A percentile compares a stretch with the other conserved stretches of the same genome.
phyloP scores from a whole-genome alignment of 2,329 filamentous ascomycete genomes.

The Aspergillus pseudoterreus region DNA sequence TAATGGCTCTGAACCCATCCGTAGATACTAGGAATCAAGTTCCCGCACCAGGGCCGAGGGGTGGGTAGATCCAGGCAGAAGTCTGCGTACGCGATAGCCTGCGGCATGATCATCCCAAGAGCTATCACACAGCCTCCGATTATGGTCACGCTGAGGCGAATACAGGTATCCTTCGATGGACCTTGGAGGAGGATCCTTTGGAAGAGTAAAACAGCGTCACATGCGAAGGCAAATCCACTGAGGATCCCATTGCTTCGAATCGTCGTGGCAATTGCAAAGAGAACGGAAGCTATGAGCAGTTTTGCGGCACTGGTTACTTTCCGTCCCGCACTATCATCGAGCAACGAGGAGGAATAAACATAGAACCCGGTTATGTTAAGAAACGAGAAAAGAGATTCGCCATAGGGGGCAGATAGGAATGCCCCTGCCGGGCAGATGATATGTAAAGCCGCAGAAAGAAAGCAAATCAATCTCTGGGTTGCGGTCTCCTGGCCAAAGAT shows the following conservation, averaged over 20 bases:
- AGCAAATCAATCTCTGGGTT: slow-evolving; percentile 35
- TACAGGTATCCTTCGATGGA: slow-evolving; percentile 38
- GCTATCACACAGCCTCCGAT: slow-evolving; percentile 66
- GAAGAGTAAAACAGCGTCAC: slow-evolving; percentile 51
- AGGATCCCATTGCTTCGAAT: slow-evolving; percentile 85
- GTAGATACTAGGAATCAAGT: slow-evolving; percentile 79
- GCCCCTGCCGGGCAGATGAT: slow-evolving; percentile 82
- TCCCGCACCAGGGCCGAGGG: slow-evolving; percentile 69
- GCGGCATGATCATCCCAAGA: slow-evolving; percentile 66
- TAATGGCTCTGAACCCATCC: slow-evolving; percentile 84
- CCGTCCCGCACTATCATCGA: slow-evolving; percentile 27
- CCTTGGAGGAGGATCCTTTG: slow-evolving; percentile 39
- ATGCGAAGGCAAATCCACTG: slow-evolving; percentile 72
- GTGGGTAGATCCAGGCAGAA: slow-evolving; percentile 55
- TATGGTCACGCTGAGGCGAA: slow-evolving; percentile 57
- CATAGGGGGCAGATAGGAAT: slow-evolving; percentile 83
- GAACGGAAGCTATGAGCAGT: slow-evolving; percentile 59
- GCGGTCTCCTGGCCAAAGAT: slow-evolving; percentile 47
- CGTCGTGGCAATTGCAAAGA: slow-evolving; percentile 68
- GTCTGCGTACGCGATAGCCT: slow-evolving; percentile 67
- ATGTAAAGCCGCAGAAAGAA: slow-evolving; percentile 70
- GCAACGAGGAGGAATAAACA: slow-evolving; percentile 56
- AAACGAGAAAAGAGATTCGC: slow-evolving; percentile 74
- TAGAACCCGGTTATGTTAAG: slow-evolving; percentile 72
- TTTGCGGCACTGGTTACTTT: slow-evolving; percentile 41